phyloP scores from a whole-genome alignment of 306 rosid genomes.

The Ormosia emarginata region DNA sequence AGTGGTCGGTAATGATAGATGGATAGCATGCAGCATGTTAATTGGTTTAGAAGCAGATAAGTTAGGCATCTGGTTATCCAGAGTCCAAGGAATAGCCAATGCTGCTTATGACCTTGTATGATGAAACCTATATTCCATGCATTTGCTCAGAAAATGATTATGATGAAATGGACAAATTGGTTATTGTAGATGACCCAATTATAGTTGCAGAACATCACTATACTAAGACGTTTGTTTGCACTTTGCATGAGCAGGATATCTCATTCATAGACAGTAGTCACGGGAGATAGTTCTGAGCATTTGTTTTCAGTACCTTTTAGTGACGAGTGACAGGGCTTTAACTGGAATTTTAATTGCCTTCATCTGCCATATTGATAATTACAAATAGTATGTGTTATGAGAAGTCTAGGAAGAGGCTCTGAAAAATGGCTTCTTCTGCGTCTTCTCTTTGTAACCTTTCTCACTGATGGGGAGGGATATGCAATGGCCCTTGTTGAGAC shows the following conservation, averaged over 20 bases:
- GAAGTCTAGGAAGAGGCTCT: no score
- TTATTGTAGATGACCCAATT: neutral
- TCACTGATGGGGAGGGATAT: no score
- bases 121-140: neutral
- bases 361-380: neutral
- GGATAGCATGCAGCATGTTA: neutral
- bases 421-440: no score
- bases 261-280: neutral
- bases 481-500: no score
- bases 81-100: neutral
- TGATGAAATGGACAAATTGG: neutral
- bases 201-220: neutral
- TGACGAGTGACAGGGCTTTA: neutral
- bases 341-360: neutral
- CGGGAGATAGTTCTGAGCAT: neutral
- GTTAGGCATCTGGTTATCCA: neutral
- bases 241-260: neutral
- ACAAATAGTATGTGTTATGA: neutral
- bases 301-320: neutral
- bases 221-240: neutral
- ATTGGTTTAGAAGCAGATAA: neutral
- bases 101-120: conserved; percentile 1
- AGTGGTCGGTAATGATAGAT: neutral
- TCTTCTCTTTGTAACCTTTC: no score
- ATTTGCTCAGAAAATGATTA: neutral